phyloP scores from a whole-genome alignment of 768 basidiomycete species.

The Suillus paluster region DNA sequence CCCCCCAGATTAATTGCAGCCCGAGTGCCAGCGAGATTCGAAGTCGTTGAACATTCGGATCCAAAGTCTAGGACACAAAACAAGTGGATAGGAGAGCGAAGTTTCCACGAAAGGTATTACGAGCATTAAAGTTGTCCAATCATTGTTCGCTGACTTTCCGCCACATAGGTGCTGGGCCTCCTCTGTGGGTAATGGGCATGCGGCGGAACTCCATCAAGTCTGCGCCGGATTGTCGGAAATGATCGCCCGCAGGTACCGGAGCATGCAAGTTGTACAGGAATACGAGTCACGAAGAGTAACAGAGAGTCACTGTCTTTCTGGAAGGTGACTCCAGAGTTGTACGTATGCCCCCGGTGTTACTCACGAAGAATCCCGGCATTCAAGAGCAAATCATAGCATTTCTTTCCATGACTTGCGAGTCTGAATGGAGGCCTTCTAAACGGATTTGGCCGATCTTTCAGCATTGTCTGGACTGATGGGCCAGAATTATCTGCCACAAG shows the following conservation, averaged over 20 bases:
- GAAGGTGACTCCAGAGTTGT: neutral
- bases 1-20: neutral
- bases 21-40: conserved; percentile 2
- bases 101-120: neutral
- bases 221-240: neutral
- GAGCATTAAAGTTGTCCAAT: neutral
- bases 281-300: neutral
- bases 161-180: neutral
- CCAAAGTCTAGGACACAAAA: neutral
- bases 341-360: neutral
- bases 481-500: neutral
- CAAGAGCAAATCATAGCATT: neutral
- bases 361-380: neutral
- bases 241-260: neutral
- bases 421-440: neutral
- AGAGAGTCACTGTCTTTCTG: neutral
- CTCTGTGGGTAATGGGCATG: neutral
- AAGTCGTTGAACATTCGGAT: neutral
- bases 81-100: neutral
- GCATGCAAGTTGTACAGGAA: neutral
- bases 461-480: neutral
- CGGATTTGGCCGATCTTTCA: neutral
- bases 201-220: neutral
- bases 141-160: neutral
- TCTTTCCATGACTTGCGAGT: neutral